These are phyloP conservation scores for Irpex sp. DNA, from an alignment of 1,284 basidiomycete species.

Conservation along the genomic window DNA sequence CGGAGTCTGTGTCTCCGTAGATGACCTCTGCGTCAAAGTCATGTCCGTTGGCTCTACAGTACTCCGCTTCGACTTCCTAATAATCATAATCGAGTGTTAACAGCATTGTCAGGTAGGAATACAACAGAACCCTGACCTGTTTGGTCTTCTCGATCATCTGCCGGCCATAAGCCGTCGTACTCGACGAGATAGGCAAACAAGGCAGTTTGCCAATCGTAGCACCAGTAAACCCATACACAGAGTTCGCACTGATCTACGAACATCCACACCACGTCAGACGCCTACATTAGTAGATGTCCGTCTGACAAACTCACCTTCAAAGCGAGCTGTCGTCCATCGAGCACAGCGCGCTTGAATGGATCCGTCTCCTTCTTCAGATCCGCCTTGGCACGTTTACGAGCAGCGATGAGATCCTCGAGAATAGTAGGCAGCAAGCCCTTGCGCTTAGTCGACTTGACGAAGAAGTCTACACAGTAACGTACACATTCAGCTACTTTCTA, in stretches of 20 bases:
- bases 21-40: slow-evolving; percentile 86
- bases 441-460: slow-evolving; percentile 65
- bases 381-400: slow-evolving; percentile 88
- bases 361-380: slow-evolving; percentile 94
- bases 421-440: slow-evolving; percentile 90
- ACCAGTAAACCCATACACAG: slow-evolving; percentile 95
- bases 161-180: slow-evolving; percentile 88
- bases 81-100: background rate
- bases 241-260: slow-evolving; percentile 88
- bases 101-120: too few species aligned
- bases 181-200: slow-evolving; percentile 90
- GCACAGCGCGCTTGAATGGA: slow-evolving; percentile 89
- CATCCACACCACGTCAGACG: background rate
- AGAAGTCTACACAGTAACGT: too few species aligned
- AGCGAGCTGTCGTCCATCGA: slow-evolving; percentile 92
- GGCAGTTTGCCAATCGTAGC: slow-evolving; percentile 93
- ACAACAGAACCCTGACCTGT: slow-evolving; percentile 39
- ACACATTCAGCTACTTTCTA: too few species aligned
- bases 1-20: slow-evolving; percentile 96
- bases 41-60: slow-evolving; percentile 81
- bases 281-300: too few species aligned
- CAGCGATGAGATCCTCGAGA: slow-evolving; percentile 85
- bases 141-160: slow-evolving; percentile 98
- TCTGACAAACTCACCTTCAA: slow-evolving; percentile 64
- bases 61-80: slow-evolving; percentile 85